A percentile compares a stretch with the other conserved stretches of the same genome.
These are phyloP conservation scores for Hypoxylon sp. DNA, from an alignment of 2,329 filamentous ascomycete genomes.

Conservation along the genomic window DNA sequence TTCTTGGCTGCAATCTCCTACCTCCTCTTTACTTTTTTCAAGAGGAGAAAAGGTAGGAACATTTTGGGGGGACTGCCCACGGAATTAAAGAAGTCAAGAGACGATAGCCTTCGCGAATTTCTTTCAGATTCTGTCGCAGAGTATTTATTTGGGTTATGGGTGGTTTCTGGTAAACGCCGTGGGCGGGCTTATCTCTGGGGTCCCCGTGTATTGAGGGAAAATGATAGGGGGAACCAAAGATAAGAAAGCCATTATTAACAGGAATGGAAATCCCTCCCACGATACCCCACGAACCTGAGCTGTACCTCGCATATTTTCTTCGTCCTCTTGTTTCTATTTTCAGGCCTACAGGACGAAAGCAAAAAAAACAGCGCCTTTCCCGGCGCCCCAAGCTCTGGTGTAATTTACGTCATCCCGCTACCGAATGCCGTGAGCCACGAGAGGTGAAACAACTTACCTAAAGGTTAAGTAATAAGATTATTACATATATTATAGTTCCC, in stretches of 20 bases:
- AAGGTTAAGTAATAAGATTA: slow-evolving; percentile 40
- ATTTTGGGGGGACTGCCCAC: slow-evolving; percentile 9
- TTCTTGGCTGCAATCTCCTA: slow-evolving; percentile 5
- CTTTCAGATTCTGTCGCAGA: slow-evolving; percentile 29
- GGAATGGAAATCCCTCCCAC: slow-evolving; percentile 41
- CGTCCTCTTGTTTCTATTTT: slow-evolving; percentile 28
- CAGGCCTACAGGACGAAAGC: slow-evolving; percentile 4
- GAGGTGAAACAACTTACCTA: slow-evolving; percentile 35
- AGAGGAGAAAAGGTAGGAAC: slow-evolving; percentile 13
- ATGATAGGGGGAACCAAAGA: slow-evolving; percentile 42
- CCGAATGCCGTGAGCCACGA: slow-evolving; percentile 32
- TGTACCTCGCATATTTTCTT: slow-evolving; percentile 5
- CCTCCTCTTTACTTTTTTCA: slow-evolving; percentile 13
- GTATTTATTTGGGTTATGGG: slow-evolving; percentile 41
- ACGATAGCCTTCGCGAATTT: slow-evolving; percentile 22
- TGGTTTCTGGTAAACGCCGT: slow-evolving; percentile 30
- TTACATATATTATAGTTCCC: slow-evolving; percentile 14
- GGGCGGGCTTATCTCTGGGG: slow-evolving; percentile 42
- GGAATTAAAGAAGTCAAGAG: slow-evolving; percentile 21
- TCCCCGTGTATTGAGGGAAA: slow-evolving; percentile 34
- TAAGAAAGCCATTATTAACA: slow-evolving; percentile 45
- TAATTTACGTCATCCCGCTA: slow-evolving; percentile 37
- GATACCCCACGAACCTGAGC: slow-evolving; percentile 39
- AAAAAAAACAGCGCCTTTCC: slow-evolving; percentile 22
- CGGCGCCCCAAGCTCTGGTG: slow-evolving; percentile 27